A percentile compares a stretch with the other conserved stretches of the same genome.
These are phyloP conservation scores for Kitagawia praeruptora DNA, from an alignment of 129 eudicot genomes.

Conservation along the genomic window DNA sequence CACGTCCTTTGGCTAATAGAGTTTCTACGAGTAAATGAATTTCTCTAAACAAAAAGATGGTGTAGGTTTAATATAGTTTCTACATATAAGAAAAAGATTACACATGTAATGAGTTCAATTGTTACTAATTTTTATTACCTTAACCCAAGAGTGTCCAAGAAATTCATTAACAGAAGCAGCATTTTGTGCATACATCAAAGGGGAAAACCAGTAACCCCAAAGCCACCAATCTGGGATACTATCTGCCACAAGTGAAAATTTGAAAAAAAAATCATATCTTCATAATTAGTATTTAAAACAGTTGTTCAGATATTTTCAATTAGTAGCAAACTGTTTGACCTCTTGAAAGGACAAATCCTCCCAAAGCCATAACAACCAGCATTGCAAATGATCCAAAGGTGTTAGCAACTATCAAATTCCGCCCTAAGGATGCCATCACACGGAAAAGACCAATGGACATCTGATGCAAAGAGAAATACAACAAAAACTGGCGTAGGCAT, in stretches of 20 bases:
- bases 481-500: constrained; percentile 60
- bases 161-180: constrained; percentile 92
- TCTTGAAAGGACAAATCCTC: constrained; percentile 90
- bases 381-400: constrained; percentile 95
- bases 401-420: constrained; percentile 87
- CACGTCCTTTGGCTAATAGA: neutral
- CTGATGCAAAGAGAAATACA: constrained; percentile 81
- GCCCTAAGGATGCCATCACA: constrained; percentile 83
- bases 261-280: neutral
- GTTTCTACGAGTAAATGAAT: neutral
- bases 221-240: constrained; percentile 97
- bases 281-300: neutral
- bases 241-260: constrained; percentile 30
- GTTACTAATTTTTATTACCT: constrained; percentile 24
- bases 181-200: constrained; percentile 93
- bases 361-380: constrained; percentile 90
- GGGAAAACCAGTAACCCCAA: constrained; percentile 99
- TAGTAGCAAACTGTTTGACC: constrained; percentile 27
- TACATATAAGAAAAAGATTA: neutral
- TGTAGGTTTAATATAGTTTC: neutral
- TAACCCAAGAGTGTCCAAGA: constrained; percentile 61
- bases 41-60: neutral
- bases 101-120: neutral
- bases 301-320: neutral
- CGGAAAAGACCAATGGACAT: constrained; percentile 93